A percentile compares a stretch with the other conserved stretches of the same genome.
Evolutionary conservation across 805 yeast species (phyloP).

Genomic region (Danielozyma ontarioensis): DNA sequence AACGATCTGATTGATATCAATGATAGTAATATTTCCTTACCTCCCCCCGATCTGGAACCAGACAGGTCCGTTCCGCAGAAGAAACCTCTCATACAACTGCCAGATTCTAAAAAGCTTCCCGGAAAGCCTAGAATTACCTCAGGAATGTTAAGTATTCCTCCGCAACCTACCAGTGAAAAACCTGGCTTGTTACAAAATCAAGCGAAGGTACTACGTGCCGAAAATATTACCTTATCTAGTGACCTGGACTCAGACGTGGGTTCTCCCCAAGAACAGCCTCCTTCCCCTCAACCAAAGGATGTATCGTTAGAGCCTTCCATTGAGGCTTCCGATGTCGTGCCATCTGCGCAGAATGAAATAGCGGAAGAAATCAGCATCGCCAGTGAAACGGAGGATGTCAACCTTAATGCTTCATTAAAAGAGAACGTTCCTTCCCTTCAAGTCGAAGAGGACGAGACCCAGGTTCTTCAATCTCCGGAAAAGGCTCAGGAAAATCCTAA

Average conservation of each 20-base stretch:
- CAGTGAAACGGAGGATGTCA: no score
- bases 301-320: not conserved
- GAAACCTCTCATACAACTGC: constrained; percentile 2
- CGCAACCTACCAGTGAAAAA: constrained; percentile 22
- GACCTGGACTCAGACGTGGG: not conserved
- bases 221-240: not conserved
- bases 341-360: not conserved
- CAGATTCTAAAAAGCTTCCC: constrained; percentile 2
- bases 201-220: not conserved
- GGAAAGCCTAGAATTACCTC: constrained; percentile 30
- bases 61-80: constrained; percentile 28
- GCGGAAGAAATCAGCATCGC: no score
- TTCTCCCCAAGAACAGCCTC: no score
- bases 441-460: not conserved
- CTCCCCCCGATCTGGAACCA: constrained; percentile 27
- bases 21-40: constrained; percentile 22
- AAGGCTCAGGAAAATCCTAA: constrained; percentile 1
- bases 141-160: constrained; percentile 36
- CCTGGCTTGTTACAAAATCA: constrained; percentile 7
- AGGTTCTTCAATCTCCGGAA: not conserved
- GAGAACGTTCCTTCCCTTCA: not conserved
- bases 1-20: constrained; percentile 6
- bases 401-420: no score
- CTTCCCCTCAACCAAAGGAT: not conserved
- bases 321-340: not conserved